A percentile compares a stretch with the other conserved stretches of the same genome.
phyloP scores from a whole-genome alignment of 169 alveolate genomes.

The Cryptosporidium xiaoi region DNA sequence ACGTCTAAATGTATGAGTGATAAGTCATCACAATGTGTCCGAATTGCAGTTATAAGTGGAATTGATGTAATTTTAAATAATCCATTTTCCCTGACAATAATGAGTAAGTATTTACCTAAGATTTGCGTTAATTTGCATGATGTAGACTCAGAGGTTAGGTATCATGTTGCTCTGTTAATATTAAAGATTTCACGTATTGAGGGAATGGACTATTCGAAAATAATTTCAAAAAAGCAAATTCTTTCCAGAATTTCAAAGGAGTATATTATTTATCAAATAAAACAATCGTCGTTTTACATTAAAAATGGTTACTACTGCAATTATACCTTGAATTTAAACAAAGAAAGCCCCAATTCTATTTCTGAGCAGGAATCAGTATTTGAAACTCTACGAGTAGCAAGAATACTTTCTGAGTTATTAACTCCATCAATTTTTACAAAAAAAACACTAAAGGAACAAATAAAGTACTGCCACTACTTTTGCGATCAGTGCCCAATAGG shows the following conservation, averaged over 20 bases:
- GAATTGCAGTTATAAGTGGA: slow-evolving; percentile 63
- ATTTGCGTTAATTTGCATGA: slow-evolving; percentile 20
- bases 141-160: slow-evolving; percentile 43
- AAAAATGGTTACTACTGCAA: slow-evolving; percentile 14
- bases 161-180: slow-evolving; percentile 39
- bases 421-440: slow-evolving; percentile 58
- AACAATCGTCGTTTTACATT: slow-evolving; percentile 12
- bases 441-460: slow-evolving; percentile 25
- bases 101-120: slow-evolving; percentile 13
- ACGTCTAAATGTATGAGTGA: slow-evolving; percentile 28
- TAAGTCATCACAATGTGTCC: slow-evolving; percentile 4
- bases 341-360: background rate
- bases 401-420: slow-evolving; percentile 41
- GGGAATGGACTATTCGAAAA: slow-evolving; percentile 48
- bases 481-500: slow-evolving; percentile 72
- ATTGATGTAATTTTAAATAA: slow-evolving; percentile 20
- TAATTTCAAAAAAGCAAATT: slow-evolving; percentile 51
- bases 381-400: slow-evolving; percentile 45
- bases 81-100: slow-evolving; percentile 35
- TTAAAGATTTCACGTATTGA: slow-evolving; percentile 53
- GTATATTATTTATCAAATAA: slow-evolving; percentile 40
- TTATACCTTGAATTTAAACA: background rate
- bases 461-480: slow-evolving; percentile 41
- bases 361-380: slow-evolving; percentile 13
- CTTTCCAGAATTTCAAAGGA: slow-evolving; percentile 68